Evolutionary conservation across 225 moss, liverwort and hornwort genomes (phyloP), one percentile per base, ranked within the genome.

Genomic region (Anthoceros angustus): DNA sequence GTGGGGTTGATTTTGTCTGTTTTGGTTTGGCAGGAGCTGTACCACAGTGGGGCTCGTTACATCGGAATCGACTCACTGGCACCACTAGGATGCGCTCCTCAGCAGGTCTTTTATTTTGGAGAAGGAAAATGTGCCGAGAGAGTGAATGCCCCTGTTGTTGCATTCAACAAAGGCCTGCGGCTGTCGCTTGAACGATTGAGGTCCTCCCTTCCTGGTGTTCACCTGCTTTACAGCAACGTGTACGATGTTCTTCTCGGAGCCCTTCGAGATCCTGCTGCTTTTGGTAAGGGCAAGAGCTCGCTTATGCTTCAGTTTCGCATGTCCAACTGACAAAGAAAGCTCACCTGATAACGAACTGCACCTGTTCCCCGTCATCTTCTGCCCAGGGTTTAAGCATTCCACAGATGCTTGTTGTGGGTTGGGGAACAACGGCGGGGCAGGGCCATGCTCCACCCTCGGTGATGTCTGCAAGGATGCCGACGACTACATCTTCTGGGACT

Each of bases 401-500:
- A 48, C 77, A 10, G 25, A 0, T 5, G 93, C 87, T 23, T 93
- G 93, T 61, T 90, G 93, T 23, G 93, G 90, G 15, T 61, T 0
- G 2, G 89, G 85, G 23, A 79, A 86, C 0, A 6, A 16, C 0
- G 89, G 75, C 63, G 86, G 83, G 20, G 90, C 89, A 8, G 40
- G 78, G 20, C 65, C 87, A 12, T 84, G 84, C 23, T 63, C 78
- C 32, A 73, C 83, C 0, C 9, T 73, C 49, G 73, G 74, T 67
- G 67, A 71, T 7, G 42, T 75, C 10, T 93, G 93, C 63, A 42
- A 72, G 16, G 61, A 89, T 64, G 72, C 75, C 3, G 73, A 77
- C 20, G 78, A 86, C 1, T 87, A 80, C 67, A 67, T 93, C 25
- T 93, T 89, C 72, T 93, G 87, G 89, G 93, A 93, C 42, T 75